These are phyloP conservation scores for Daldinia decipiens DNA, from an alignment of 495 filamentous ascomycete species.

Conservation along the genomic window DNA sequence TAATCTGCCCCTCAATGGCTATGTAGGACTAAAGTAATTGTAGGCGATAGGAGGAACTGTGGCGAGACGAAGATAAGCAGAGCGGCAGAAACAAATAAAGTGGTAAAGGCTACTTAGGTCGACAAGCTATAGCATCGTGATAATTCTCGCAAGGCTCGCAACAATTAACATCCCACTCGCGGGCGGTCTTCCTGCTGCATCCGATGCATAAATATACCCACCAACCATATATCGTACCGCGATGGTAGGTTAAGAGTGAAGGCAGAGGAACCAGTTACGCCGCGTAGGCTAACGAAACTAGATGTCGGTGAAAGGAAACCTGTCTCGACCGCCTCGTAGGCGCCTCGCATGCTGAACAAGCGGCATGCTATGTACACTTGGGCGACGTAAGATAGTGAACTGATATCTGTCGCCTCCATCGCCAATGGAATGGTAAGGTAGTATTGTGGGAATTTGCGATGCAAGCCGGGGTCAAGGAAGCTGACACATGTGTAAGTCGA, in stretches of 20 bases:
- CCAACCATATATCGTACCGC: conserved; percentile 20
- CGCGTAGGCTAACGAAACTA: conserved; percentile 14
- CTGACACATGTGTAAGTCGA: conserved; percentile 32
- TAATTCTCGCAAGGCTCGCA: conserved; percentile 25
- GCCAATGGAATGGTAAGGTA: conserved; percentile 30
- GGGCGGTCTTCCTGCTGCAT: conserved; percentile 18
- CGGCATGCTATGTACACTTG: conserved; percentile 10
- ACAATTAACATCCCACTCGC: conserved; percentile 10
- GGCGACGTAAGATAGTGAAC: conserved; percentile 39
- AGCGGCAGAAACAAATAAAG: conserved; percentile 15
- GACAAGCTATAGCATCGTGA: conserved; percentile 11
- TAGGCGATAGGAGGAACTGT: conserved; percentile 16
- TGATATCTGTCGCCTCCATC: conserved; percentile 17
- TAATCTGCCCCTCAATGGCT: conserved; percentile 6
- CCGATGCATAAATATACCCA: conserved; percentile 30
- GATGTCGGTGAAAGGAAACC: conserved; percentile 24
- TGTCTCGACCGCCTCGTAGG: conserved; percentile 10
- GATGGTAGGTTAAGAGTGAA: conserved; percentile 19
- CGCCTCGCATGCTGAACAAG: conserved; percentile 8
- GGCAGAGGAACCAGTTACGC: conserved; percentile 20
- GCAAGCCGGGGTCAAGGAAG: conserved; percentile 34
- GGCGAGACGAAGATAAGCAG: conserved; percentile 17
- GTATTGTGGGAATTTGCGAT: conserved; percentile 38
- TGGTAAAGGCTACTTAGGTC: conserved; percentile 1
- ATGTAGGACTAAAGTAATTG: conserved; percentile 11